Evolutionary conservation across 257 asterid genomes (phyloP).

Genomic region (Agastache rugosa): DNA sequence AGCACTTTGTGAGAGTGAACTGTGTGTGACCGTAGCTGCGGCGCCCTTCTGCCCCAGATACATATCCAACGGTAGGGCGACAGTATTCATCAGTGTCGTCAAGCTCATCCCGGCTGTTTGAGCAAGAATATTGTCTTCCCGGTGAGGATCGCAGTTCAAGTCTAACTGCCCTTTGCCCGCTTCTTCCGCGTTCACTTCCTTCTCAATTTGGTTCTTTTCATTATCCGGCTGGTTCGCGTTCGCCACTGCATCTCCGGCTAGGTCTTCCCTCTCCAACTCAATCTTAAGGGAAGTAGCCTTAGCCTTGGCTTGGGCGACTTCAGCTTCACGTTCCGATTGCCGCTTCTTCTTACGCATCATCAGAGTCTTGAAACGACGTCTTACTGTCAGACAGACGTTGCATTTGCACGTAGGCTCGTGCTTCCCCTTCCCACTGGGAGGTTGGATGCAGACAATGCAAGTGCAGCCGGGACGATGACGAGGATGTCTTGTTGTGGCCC

Average conservation of each 20-base stretch:
- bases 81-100: slow-evolving; percentile 54
- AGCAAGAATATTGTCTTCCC: slow-evolving; percentile 67
- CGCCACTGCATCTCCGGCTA: slow-evolving; percentile 42
- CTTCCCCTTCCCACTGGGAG: slow-evolving; percentile 91
- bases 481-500: slow-evolving; percentile 87
- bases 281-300: slow-evolving; percentile 32
- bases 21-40: background rate
- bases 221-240: slow-evolving; percentile 41
- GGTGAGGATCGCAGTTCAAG: slow-evolving; percentile 77
- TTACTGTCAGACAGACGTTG: slow-evolving; percentile 79
- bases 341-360: slow-evolving; percentile 85
- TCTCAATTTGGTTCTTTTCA: slow-evolving; percentile 37
- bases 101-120: slow-evolving; percentile 64
- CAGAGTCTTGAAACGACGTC: slow-evolving; percentile 87
- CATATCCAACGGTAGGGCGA: slow-evolving; percentile 51
- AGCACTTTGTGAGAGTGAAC: slow-evolving; percentile 20
- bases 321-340: slow-evolving; percentile 75
- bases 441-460: slow-evolving; percentile 98
- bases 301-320: slow-evolving; percentile 54
- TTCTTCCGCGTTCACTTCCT: slow-evolving; percentile 46
- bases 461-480: slow-evolving; percentile 95
- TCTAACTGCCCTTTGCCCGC: slow-evolving; percentile 60
- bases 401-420: slow-evolving; percentile 85
- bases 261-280: slow-evolving; percentile 44
- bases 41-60: slow-evolving; percentile 44